Base-by-base conservation (phyloP, 1,284 basidiomycete species). In the Athelia sp. region DNA sequence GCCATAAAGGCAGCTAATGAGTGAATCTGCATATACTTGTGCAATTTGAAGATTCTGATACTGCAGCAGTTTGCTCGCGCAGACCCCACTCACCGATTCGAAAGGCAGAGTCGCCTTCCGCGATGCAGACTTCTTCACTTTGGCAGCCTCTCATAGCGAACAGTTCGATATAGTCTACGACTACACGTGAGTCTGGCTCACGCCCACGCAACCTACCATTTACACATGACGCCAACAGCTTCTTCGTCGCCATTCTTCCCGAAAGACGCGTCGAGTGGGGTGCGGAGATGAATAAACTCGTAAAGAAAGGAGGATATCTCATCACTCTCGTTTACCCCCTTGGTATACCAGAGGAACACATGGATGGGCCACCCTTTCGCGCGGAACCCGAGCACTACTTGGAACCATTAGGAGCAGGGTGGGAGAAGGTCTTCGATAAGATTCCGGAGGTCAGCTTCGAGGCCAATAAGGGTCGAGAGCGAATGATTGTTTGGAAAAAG, bases 221-320 rank as follows among this genome's bases (percentile, higher is more conserved):
- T 29, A 32, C 24, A 43, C 54, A 23, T 19, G 15, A 6, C 18
- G 2, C 26, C 3, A 13, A 6, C 52, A 87, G 84, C 0, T 87
- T 88, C 64, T 86, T 88, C 54, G 83, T 84, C 32, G 84, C 86
- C 0, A 81, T 89, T 13, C 78, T 78, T 0, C 86, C 82, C 0
- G 56, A 65, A 2, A 69, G 69, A 17, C 74, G 85, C 10, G 45
- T 57, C 0, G 69, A 74, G 18, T 89, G 86, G 86, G 82, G 76
- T 1, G 53, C 58, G 14, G 73, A 81, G 54, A 82, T 90, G 69
- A 62, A 66, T 3, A 60, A 65, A 11, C 64, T 90, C 19, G 62
- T 86, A 48, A 81, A 78, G 52, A 71, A 77, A 2, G 78, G 79
- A 0, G 80, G 82, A 2, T 74, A 73, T 50, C 75, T 90, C 23